Evolutionary conservation across 495 filamentous ascomycete species (phyloP).

Genomic region (Aspergillus taichungensis): DNA sequence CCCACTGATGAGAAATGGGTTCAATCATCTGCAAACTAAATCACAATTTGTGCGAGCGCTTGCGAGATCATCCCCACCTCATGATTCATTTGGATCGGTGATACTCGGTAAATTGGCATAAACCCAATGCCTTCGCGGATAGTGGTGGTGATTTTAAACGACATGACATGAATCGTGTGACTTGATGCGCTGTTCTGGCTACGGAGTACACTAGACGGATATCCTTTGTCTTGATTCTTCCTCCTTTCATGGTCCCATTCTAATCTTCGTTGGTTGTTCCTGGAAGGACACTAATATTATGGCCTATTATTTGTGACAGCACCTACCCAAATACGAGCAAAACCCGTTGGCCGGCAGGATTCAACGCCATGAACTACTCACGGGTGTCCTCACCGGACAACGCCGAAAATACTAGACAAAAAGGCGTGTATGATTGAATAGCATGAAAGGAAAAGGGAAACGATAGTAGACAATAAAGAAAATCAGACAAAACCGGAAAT

Average conservation of each 20-base stretch:
- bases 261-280: no score
- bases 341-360: no score
- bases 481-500: background rate
- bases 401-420: no score
- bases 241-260: no score
- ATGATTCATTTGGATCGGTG: background rate
- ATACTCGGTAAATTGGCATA: background rate
- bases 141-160: background rate
- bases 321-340: no score
- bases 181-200: background rate
- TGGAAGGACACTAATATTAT: no score
- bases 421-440: no score
- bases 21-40: slow-evolving; percentile 7
- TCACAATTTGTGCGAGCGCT: slow-evolving; percentile 4
- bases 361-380: no score
- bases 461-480: background rate
- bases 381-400: no score
- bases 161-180: slow-evolving; percentile 15
- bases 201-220: background rate
- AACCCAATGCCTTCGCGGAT: background rate
- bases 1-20: slow-evolving; percentile 6
- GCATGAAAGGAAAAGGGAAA: background rate
- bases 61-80: slow-evolving; percentile 2
- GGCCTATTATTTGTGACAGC: no score
- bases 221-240: background rate